Conservation (phyloP, 352 stramenopile genomes). For the Detonula confervacea region DNA sequence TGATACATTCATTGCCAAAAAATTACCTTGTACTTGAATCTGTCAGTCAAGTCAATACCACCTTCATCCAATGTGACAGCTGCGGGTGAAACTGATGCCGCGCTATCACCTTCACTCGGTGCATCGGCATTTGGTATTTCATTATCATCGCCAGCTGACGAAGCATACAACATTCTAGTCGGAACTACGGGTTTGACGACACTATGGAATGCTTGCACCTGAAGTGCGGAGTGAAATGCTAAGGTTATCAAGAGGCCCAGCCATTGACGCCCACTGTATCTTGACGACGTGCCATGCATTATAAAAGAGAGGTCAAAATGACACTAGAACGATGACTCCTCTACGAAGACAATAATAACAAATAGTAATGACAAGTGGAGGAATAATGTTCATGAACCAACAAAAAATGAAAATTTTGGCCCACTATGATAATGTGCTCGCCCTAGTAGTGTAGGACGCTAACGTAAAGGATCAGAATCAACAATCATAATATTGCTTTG, state of each 20-base stretch:
- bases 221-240: slow-evolving; percentile 1
- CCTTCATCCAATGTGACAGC: slow-evolving; percentile 50
- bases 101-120: background rate
- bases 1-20: too few species aligned
- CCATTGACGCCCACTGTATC: too few species aligned
- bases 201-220: slow-evolving; percentile 6
- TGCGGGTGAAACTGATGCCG: slow-evolving; percentile 19
- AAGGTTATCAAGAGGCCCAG: background rate
- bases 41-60: slow-evolving; percentile 64
- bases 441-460: background rate
- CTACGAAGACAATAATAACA: too few species aligned
- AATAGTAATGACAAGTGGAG: too few species aligned
- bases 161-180: background rate
- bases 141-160: slow-evolving; percentile 2
- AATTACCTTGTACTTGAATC: slow-evolving; percentile 82
- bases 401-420: too few species aligned
- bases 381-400: too few species aligned
- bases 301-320: background rate
- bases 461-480: background rate
- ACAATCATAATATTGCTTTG: too few species aligned
- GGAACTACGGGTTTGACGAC: background rate
- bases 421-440: too few species aligned
- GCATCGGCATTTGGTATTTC: background rate
- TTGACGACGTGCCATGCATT: background rate
- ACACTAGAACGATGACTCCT: too few species aligned